Evolutionary conservation across 163 green algal genomes (phyloP).

Genomic region (Prototheca wickerhamii): DNA sequence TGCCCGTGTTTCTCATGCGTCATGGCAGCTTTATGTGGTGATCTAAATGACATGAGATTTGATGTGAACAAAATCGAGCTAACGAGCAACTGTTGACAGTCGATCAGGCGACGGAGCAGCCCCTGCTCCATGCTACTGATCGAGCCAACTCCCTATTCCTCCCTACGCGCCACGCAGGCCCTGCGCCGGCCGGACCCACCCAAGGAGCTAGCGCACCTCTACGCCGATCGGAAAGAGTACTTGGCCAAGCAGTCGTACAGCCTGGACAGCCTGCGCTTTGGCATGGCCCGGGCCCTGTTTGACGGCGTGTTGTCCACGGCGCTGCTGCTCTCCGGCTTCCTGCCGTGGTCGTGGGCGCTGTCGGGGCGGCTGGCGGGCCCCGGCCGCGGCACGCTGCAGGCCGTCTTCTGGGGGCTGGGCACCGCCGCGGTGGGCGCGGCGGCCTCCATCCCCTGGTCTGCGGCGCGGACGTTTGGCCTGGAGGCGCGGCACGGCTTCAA

Average conservation of each 20-base stretch:
- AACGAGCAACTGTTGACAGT: too few species aligned
- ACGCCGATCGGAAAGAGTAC: constrained; percentile 37
- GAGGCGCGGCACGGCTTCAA: constrained; percentile 88
- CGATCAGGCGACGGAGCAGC: too few species aligned
- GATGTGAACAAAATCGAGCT: too few species aligned
- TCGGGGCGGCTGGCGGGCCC: neutral
- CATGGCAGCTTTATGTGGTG: neutral
- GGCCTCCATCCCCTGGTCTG: constrained; percentile 58
- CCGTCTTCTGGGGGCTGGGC: constrained; percentile 28
- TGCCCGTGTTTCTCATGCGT: constrained; percentile 1
- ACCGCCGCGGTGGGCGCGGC: constrained; percentile 17
- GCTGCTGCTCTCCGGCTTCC: constrained; percentile 33
- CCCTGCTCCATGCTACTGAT: too few species aligned
- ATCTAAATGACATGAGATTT: too few species aligned
- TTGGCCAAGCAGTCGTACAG: constrained; percentile 56
- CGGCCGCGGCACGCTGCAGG: constrained; percentile 19
- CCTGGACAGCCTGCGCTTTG: constrained; percentile 52
- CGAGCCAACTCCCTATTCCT: neutral
- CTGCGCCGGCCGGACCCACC: constrained; percentile 34
- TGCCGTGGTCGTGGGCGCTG: constrained; percentile 37
- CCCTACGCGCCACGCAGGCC: constrained; percentile 17
- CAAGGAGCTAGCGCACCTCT: constrained; percentile 19
- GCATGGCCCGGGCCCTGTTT: constrained; percentile 23
- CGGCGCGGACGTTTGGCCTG: constrained; percentile 78
- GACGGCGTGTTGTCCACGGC: constrained; percentile 20